Evolutionary conservation across 2,329 filamentous ascomycete genomes (phyloP), one percentile per base, ranked within the genome.

Genomic region (Colletotrichum limetticola): DNA sequence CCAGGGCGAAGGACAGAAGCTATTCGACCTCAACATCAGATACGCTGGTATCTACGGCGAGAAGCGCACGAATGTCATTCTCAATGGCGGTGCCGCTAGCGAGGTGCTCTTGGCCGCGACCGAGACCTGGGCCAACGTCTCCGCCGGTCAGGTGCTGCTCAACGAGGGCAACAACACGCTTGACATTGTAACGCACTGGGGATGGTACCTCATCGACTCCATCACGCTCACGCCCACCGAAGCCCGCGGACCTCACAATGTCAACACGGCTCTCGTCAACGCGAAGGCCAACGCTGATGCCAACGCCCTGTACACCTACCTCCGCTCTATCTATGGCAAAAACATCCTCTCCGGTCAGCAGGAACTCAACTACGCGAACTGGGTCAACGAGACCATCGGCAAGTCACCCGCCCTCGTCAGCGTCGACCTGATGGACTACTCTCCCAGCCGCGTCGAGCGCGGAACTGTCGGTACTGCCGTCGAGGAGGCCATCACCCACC

Each of bases 391-490:
- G 46, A 85, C 86, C 63, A 80, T 85, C 1, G 86, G 85, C 74
- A 86, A 86, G 79, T 85, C 84, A 0, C 86, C 86, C 1, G 86
- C 86, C 0, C 80, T 87, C 11, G 78, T 87, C 2, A 82, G 84
- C 1, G 76, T 86, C 6, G 86, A 87, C 73, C 75, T 88, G 22
- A 87, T 87, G 79, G 86, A 88, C 74, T 87, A 88, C 79, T 84
- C 82, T 19, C 84, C 85, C 1, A 84, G 82, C 6, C 83, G 86
- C 28, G 86, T 83, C 14, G 83, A 83, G 62, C 78, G 78, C 8
- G 85, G 85, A 32, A 82, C 83, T 1, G 78, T 79, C 11, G 83
- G 82, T 30, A 84, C 80, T 0, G 80, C 86, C 22, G 80, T 87
- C 5, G 85, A 87, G 69, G 83, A 87, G 22, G 85, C 85, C n/a